Evolutionary conservation across 305 asterid genomes (phyloP).

Genomic region (Fraxinus velutina): DNA sequence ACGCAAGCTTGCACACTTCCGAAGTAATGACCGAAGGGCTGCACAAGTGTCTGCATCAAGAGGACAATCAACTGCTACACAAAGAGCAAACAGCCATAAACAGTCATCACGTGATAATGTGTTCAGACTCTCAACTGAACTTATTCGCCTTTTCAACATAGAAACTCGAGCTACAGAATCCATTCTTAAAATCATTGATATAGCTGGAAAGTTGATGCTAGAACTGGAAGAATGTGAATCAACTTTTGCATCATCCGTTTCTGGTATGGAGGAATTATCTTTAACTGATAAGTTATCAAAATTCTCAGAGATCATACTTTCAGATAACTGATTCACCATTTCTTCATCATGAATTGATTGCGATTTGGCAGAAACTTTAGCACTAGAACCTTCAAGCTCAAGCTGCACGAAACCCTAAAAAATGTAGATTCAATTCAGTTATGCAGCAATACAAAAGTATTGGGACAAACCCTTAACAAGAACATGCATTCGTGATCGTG

Average conservation of each 20-base stretch:
- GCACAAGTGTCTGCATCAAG: slow-evolving; percentile 70
- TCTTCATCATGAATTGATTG: slow-evolving; percentile 26
- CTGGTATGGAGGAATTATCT: slow-evolving; percentile 24
- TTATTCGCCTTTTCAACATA: slow-evolving; percentile 57
- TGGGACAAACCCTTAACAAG: background rate
- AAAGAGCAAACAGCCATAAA: slow-evolving; percentile 75
- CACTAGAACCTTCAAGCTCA: slow-evolving; percentile 34
- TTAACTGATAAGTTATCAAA: slow-evolving; percentile 25
- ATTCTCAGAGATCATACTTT: slow-evolving; percentile 34
- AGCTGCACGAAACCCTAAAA: slow-evolving; percentile 52
- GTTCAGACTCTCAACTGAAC: slow-evolving; percentile 39
- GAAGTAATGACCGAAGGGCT: slow-evolving; percentile 65
- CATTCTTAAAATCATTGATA: slow-evolving; percentile 56
- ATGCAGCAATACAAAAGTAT: background rate
- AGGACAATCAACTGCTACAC: slow-evolving; percentile 74
- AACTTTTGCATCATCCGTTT: slow-evolving; percentile 26
- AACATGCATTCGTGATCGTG: background rate
- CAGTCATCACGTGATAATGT: slow-evolving; percentile 39
- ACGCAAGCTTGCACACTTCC: slow-evolving; percentile 78
- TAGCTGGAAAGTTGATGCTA: slow-evolving; percentile 35
- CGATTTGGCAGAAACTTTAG: slow-evolving; percentile 21
- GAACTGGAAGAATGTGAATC: background rate
- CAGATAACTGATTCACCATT: slow-evolving; percentile 34
- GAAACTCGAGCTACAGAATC: slow-evolving; percentile 65
- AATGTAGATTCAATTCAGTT: background rate